Base-by-base conservation (phyloP, 768 basidiomycete species). In the Termitomyces sp. region DNA sequence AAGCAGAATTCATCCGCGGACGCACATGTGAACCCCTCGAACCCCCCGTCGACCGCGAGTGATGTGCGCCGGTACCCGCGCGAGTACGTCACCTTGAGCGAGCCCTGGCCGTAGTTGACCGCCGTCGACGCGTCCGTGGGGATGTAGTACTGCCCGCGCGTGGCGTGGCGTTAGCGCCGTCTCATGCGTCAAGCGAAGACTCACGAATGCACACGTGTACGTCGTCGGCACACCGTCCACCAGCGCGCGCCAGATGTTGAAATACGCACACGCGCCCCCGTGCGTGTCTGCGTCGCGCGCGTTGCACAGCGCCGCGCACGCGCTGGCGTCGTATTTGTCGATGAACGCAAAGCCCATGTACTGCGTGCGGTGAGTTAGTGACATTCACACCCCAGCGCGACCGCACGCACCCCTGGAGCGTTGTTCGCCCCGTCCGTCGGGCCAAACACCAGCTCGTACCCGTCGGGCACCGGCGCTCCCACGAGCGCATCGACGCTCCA, bases 281-380 rank as follows among this genome's bases (percentile, higher is more conserved):
- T 61, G 61, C 6, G 69, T 64, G 59, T 82, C 79, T 3, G 75
- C 69, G 8, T 71, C 75, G 32, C 79, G 75, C 13, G 68, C 69
- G 57, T 78, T 80, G 65, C 80, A 82, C 33, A 75, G 70, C 18
- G 67, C 65, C 14, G 80, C 77, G 52, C 79, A 82, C 5, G 77
- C 77, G 8, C 72, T 62, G 52, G 77, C 77, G 59, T 81, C 79
- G 63, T 82, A 82, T 51, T 72, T 69, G 60, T 77, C 75, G 20
- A 81, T 68, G 70, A 80, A 80, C 12, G 74, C 77, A 58, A 79
- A 82, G 58, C 79, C 79, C 79, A 80, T 80, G 65, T 81, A 82
- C 80, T 80, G 32, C 50, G 20, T 49, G 0, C 16, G n/a, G n/a
- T n/a, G n/a, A n/a, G n/a, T n/a, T n/a, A n/a, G n/a, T n/a, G n/a